These are phyloP conservation scores for Myxozyma melibiosi DNA, from an alignment of 805 yeast species.

Conservation along the genomic window DNA sequence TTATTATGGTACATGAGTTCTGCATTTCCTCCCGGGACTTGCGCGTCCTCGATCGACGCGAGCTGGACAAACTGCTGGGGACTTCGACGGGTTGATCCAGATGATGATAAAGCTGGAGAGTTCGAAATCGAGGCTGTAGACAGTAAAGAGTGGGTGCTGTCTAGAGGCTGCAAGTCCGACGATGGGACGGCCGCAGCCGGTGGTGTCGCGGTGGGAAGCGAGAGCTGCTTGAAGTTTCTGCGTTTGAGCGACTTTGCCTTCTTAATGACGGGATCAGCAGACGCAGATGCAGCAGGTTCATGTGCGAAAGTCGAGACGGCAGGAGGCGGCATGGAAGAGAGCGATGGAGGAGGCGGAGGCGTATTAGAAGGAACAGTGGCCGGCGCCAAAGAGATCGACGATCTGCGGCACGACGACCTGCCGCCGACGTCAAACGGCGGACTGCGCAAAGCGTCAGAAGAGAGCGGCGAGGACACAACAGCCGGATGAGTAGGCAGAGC, in stretches of 20 bases:
- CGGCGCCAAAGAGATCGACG: neutral
- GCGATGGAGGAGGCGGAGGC: neutral
- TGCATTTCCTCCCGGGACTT: slow-evolving; percentile 33
- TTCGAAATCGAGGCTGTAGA: neutral
- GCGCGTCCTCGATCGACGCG: slow-evolving; percentile 33
- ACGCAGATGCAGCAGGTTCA: neutral
- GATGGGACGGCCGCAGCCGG: slow-evolving; percentile 24
- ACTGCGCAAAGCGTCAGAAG: neutral
- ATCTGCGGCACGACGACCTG: neutral
- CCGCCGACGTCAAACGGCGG: too few relatives aligned
- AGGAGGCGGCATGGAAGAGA: neutral
- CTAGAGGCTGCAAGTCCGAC: neutral
- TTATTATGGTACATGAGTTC: slow-evolving; percentile 40
- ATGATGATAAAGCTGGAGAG: slow-evolving; percentile 26
- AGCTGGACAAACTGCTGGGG: neutral
- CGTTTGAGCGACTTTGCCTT: slow-evolving; percentile 52
- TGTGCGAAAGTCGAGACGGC: neutral
- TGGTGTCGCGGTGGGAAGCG: slow-evolving; percentile 41
- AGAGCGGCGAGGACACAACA: neutral
- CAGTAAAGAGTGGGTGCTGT: neutral
- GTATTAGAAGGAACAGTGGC: neutral
- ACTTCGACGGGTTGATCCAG: slow-evolving; percentile 6
- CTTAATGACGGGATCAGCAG: neutral
- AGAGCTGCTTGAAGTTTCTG: slow-evolving; percentile 60
- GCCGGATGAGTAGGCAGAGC: neutral